Percentiles rank a stretch among this genome's conserved stretches.
Evolutionary conservation across 2,329 filamentous ascomycete genomes (phyloP).

Genomic region (Pezizomycotina sp.): DNA sequence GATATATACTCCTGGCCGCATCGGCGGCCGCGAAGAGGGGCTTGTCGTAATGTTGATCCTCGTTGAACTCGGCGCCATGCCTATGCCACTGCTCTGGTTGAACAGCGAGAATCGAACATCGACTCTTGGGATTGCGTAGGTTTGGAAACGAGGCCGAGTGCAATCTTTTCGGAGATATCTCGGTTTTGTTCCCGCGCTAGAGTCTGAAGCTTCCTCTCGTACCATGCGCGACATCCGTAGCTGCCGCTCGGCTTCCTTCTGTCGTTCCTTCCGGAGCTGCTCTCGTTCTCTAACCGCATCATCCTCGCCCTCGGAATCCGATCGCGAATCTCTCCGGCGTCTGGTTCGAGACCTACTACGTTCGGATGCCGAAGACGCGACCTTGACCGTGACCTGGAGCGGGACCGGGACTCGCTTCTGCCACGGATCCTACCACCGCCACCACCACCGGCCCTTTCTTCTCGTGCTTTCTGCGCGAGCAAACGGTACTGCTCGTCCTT

Average conservation of each 20-base stretch:
- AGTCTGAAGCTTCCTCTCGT: slow-evolving; percentile 80
- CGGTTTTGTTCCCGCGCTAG: slow-evolving; percentile 90
- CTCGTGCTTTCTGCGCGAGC: slow-evolving; percentile 78
- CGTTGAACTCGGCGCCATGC: slow-evolving; percentile 65
- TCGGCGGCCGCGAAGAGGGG: slow-evolving; percentile 92
- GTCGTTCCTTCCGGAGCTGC: slow-evolving; percentile 75
- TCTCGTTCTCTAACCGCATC: slow-evolving; percentile 57
- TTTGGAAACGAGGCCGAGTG: slow-evolving; percentile 70
- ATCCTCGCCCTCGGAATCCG: slow-evolving; percentile 28
- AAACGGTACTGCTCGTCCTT: slow-evolving; percentile 84
- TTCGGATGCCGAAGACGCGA: slow-evolving; percentile 26
- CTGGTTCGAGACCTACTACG: too few relatives aligned
- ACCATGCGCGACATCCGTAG: too few relatives aligned
- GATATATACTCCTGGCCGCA: slow-evolving; percentile 84
- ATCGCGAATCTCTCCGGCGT: slow-evolving; percentile 14
- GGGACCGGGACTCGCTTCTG: slow-evolving; percentile 13
- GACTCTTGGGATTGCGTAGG: slow-evolving; percentile 80
- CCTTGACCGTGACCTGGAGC: slow-evolving; percentile 25
- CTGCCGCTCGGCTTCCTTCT: slow-evolving; percentile 91
- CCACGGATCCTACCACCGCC: slow-evolving; percentile 33
- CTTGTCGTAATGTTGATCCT: slow-evolving; percentile 95
- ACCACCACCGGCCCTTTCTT: slow-evolving; percentile 45
- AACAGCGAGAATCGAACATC: slow-evolving; percentile 97
- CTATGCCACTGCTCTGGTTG: slow-evolving; percentile 83
- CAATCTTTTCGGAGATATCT: slow-evolving; percentile 94